Conservation (phyloP, 2,329 filamentous ascomycete species). For the Zasmidium cellare region DNA sequence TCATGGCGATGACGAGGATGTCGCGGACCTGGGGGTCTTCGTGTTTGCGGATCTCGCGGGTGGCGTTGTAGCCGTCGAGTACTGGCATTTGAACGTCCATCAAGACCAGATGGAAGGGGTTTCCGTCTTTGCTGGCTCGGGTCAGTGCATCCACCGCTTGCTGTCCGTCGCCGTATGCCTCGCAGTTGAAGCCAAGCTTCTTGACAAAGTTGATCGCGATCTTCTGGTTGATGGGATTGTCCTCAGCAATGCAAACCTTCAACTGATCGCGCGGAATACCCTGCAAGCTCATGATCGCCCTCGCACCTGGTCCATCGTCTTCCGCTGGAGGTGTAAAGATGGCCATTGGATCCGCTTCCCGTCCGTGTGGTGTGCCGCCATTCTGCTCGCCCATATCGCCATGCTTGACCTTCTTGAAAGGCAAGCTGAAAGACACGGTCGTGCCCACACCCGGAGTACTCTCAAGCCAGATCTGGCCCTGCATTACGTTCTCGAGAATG, state of each 20-base stretch:
- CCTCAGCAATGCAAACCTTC: constrained; percentile 89
- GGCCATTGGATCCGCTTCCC: constrained; percentile 55
- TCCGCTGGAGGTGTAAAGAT: constrained; percentile 55
- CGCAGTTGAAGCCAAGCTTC: constrained; percentile 80
- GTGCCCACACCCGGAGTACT: constrained; percentile 72
- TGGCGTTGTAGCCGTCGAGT: constrained; percentile 89
- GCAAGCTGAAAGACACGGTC: constrained; percentile 75
- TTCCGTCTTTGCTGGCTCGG: constrained; percentile 66
- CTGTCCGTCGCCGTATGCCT: constrained; percentile 85
- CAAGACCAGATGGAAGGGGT: constrained; percentile 83
- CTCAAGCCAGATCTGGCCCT: constrained; percentile 79
- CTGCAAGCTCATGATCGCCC: constrained; percentile 62
- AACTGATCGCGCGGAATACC: constrained; percentile 74
- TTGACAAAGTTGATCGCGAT: constrained; percentile 90
- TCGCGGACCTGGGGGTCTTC: constrained; percentile 72
- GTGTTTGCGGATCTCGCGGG: constrained; percentile 77
- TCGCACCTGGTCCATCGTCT: constrained; percentile 34
- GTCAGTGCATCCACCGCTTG: constrained; percentile 87
- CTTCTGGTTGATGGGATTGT: constrained; percentile 91
- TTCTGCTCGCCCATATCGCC: constrained; percentile 37
- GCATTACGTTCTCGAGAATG: constrained; percentile 88
- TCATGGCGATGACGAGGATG: constrained; percentile 96
- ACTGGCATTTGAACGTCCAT: constrained; percentile 98
- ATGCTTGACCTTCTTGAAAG: constrained; percentile 76
- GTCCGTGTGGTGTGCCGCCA: constrained; percentile 19